Conservation (phyloP, 2,329 filamentous ascomycete species). For the Aspergillus unguis region DNA sequence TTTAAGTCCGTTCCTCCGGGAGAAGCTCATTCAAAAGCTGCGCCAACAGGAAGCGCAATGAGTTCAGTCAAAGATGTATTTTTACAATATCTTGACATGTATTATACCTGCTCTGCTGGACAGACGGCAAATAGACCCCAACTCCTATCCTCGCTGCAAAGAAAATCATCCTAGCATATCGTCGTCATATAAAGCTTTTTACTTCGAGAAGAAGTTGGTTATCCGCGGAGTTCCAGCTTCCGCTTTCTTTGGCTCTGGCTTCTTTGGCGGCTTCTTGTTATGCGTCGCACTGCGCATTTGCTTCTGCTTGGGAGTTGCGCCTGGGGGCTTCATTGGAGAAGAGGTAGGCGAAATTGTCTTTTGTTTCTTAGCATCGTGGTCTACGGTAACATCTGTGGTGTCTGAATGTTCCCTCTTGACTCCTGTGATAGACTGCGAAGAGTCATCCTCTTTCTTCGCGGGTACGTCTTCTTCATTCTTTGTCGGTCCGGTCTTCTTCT, state of each 20-base stretch:
- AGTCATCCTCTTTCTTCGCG: constrained; percentile 47
- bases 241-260: constrained; percentile 39
- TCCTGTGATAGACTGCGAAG: constrained; percentile 45
- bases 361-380: constrained; percentile 23
- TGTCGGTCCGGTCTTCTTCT: constrained; percentile 27
- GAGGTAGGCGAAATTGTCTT: constrained; percentile 19
- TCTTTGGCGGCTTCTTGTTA: constrained; percentile 50
- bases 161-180: constrained; percentile 1
- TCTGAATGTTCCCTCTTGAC: constrained; percentile 50
- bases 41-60: constrained; percentile 32
- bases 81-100: constrained; percentile 18
- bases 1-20: constrained; percentile 48
- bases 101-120: constrained; percentile 17
- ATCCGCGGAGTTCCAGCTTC: constrained; percentile 52
- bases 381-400: constrained; percentile 11
- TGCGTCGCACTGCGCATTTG: constrained; percentile 57
- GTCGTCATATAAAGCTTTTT: background rate
- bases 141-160: background rate
- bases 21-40: constrained; percentile 49
- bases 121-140: constrained; percentile 37
- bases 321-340: constrained; percentile 39
- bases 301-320: constrained; percentile 27
- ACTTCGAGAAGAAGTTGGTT: constrained; percentile 49
- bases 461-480: constrained; percentile 20
- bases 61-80: constrained; percentile 9